Evolutionary conservation across 2,329 filamentous ascomycete genomes (phyloP).

Genomic region (Clonostachys rhizophaga): DNA sequence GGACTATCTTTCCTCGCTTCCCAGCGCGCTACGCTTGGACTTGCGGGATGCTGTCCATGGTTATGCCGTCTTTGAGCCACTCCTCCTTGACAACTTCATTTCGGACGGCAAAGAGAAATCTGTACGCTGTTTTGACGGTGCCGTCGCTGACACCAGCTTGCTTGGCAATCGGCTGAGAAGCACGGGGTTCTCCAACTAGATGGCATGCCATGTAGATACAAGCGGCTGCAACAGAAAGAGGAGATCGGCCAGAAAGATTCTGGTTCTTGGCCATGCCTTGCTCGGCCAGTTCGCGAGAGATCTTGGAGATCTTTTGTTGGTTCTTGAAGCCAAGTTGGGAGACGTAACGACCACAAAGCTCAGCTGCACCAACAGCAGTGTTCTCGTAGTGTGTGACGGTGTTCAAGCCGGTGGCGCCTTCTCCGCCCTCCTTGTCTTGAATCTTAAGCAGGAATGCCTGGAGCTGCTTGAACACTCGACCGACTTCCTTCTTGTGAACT

Average conservation of each 20-base stretch:
- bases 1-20: neutral
- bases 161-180: slow-evolving; percentile 79
- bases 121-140: slow-evolving; percentile 94
- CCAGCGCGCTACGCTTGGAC: slow-evolving; percentile 19
- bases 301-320: slow-evolving; percentile 69
- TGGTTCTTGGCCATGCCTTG: slow-evolving; percentile 62
- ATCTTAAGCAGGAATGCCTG: slow-evolving; percentile 81
- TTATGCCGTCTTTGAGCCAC: slow-evolving; percentile 70
- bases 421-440: slow-evolving; percentile 51
- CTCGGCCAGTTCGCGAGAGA: slow-evolving; percentile 74
- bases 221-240: slow-evolving; percentile 87
- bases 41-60: slow-evolving; percentile 64
- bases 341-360: slow-evolving; percentile 87
- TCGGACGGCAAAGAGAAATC: slow-evolving; percentile 72
- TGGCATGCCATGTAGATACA: slow-evolving; percentile 96
- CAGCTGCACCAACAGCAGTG: slow-evolving; percentile 75
- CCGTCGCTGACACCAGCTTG: slow-evolving; percentile 92
- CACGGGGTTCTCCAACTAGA: slow-evolving; percentile 72
- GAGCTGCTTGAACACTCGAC: slow-evolving; percentile 87
- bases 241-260: slow-evolving; percentile 85
- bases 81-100: slow-evolving; percentile 71
- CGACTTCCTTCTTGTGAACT: slow-evolving; percentile 96
- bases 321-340: slow-evolving; percentile 72
- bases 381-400: slow-evolving; percentile 67
- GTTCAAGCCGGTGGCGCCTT: slow-evolving; percentile 37